Conservation (phyloP, 2,329 filamentous ascomycete species). For the Lithohypha guttulata region DNA sequence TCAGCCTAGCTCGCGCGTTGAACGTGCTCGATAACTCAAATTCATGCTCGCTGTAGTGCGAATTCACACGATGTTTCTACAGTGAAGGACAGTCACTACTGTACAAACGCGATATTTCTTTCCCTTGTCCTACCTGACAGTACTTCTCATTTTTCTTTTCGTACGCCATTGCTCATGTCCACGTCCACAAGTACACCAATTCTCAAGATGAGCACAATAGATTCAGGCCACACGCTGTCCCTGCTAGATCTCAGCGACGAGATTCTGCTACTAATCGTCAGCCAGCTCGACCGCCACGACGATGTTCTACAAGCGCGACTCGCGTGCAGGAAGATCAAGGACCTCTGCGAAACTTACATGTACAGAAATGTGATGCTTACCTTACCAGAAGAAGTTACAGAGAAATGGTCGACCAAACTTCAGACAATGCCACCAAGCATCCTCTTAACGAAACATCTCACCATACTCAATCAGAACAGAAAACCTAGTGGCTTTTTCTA, state of each 20-base stretch:
- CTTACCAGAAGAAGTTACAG: not conserved
- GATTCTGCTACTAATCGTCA: constrained; percentile 1
- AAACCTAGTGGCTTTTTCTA: constrained; percentile 1
- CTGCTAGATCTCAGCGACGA: constrained; percentile 3
- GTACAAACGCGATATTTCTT: too few species aligned
- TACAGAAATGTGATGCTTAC: not conserved
- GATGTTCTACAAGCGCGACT: not conserved
- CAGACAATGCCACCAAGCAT: not conserved
- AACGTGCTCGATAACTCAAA: too few species aligned
- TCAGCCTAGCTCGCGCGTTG: too few species aligned
- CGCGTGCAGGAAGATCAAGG: constrained; percentile 3
- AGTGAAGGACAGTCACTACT: too few species aligned
- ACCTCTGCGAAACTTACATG: constrained; percentile 1
- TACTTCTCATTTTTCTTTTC: too few species aligned
- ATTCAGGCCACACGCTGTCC: too few species aligned
- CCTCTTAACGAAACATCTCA: not conserved
- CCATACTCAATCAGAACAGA: constrained; percentile 1
- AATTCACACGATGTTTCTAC: too few species aligned
- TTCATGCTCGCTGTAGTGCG: too few species aligned
- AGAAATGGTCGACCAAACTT: not conserved
- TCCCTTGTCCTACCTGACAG: too few species aligned
- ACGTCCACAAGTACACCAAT: not conserved
- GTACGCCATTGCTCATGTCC: too few species aligned
- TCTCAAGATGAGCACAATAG: too few species aligned
- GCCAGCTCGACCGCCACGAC: constrained; percentile 1